Percentiles rank a stretch among this genome's conserved stretches.
phyloP scores from a whole-genome alignment of 345 rosid species.

The Populus pruinosa region DNA sequence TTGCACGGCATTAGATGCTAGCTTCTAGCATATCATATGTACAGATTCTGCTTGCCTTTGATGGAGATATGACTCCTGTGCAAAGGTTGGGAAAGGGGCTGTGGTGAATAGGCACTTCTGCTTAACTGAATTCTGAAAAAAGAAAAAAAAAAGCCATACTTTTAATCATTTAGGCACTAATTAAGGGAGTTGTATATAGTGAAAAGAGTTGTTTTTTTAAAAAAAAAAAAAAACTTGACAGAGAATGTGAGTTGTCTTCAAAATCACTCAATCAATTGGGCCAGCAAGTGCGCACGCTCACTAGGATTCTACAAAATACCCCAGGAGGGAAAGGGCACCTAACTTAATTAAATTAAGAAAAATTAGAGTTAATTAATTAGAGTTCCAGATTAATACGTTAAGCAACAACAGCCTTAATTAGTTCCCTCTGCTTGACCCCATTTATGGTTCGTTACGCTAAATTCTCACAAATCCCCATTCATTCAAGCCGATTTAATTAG shows the following conservation, averaged over 20 bases:
- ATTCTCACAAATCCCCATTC: constrained; percentile 77
- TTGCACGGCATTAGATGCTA: too few species aligned
- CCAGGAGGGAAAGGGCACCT: neutral
- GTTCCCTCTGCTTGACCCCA: constrained; percentile 39
- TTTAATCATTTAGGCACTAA: neutral
- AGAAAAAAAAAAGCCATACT: neutral
- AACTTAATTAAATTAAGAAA: neutral
- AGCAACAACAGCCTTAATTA: constrained; percentile 39
- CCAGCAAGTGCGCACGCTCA: constrained; percentile 36
- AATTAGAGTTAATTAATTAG: too few species aligned
- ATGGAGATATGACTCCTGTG: neutral
- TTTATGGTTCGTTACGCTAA: constrained; percentile 96
- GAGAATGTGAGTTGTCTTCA: constrained; percentile 61
- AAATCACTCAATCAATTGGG: constrained; percentile 46
- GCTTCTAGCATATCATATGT: too few species aligned
- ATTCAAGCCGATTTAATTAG: neutral
- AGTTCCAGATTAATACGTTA: constrained; percentile 53
- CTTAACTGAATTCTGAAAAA: neutral
- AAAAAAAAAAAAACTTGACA: constrained; percentile 4
- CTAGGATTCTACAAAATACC: constrained; percentile 18
- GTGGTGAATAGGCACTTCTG: too few species aligned
- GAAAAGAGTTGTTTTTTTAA: neutral
- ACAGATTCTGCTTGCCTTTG: neutral
- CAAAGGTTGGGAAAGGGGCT: neutral
- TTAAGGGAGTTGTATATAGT: neutral